Conservation (phyloP, 2,329 filamentous ascomycete species). For the Botrytis porri region DNA sequence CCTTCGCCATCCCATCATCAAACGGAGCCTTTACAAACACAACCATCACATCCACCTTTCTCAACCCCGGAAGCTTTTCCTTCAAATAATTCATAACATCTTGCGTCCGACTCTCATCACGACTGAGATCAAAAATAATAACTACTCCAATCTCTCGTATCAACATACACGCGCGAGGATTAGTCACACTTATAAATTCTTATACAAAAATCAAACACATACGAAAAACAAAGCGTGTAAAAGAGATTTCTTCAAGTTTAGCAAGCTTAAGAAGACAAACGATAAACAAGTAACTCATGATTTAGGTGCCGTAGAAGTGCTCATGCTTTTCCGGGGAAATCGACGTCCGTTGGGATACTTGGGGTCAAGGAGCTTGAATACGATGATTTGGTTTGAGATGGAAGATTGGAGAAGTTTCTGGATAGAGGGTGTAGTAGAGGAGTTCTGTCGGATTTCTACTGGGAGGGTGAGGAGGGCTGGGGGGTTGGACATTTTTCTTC, state of each 20-base stretch:
- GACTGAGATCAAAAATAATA: background rate
- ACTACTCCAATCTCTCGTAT: background rate
- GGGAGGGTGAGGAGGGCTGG: slow-evolving; percentile 10
- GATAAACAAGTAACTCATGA: background rate
- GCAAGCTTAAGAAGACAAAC: background rate
- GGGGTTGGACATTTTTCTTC: background rate
- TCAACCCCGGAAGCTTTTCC: background rate
- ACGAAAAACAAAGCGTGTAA: background rate
- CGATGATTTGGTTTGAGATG: background rate
- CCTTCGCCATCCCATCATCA: background rate
- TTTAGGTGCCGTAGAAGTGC: background rate
- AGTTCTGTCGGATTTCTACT: slow-evolving; percentile 29
- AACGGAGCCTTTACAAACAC: background rate
- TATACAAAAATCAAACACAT: background rate
- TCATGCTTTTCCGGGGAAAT: background rate
- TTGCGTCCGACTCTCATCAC: background rate
- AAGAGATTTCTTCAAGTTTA: background rate
- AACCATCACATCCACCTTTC: background rate
- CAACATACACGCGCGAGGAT: background rate
- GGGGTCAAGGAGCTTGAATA: background rate
- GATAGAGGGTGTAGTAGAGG: slow-evolving; percentile 25
- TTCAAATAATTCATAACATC: background rate
- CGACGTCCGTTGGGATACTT: background rate
- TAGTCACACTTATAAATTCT: background rate
- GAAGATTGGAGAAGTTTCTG: too few relatives aligned